phyloP scores from a whole-genome alignment of 768 basidiomycete species.

The Fistulinella prunicolor region DNA sequence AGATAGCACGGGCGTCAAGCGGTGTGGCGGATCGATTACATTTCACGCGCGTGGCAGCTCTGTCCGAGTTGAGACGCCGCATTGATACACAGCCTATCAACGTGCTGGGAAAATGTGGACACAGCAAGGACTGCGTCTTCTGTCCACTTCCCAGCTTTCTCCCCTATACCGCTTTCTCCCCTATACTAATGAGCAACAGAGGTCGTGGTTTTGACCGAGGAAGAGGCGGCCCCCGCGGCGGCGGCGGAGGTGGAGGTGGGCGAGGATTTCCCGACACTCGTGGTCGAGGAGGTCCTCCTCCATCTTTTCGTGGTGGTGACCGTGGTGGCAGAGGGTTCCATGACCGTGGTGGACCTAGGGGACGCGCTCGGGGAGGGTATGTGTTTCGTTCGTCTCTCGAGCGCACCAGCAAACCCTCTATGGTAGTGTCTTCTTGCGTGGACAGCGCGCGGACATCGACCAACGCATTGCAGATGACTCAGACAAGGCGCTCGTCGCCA shows the following conservation, averaged over 20 bases:
- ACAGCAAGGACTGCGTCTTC: neutral
- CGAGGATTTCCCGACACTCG: constrained; percentile 29
- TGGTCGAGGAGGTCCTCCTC: constrained; percentile 27
- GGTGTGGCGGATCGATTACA: too few species aligned
- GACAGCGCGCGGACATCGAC: constrained; percentile 46
- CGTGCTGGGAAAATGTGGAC: constrained; percentile 9
- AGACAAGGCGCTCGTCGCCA: constrained; percentile 42
- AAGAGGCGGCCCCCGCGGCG: constrained; percentile 29
- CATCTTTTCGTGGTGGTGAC: constrained; percentile 27
- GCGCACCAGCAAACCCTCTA: neutral
- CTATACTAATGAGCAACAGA: constrained; percentile 34
- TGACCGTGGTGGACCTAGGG: constrained; percentile 27
- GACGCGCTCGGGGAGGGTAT: constrained; percentile 40
- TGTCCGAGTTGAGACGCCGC: too few species aligned
- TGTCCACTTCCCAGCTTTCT: neutral
- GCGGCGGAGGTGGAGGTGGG: constrained; percentile 30
- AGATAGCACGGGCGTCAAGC: too few species aligned
- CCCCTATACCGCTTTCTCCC: neutral
- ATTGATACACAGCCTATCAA: neutral
- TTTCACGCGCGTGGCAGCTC: too few species aligned
- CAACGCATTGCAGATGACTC: constrained; percentile 46
- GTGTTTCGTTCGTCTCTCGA: constrained; percentile 7
- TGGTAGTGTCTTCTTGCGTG: constrained; percentile 40
- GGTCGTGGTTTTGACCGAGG: constrained; percentile 41
- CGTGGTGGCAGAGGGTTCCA: constrained; percentile 32